Evolutionary conservation across 768 basidiomycete genomes (phyloP).

Genomic region (Boletus reticulatus): DNA sequence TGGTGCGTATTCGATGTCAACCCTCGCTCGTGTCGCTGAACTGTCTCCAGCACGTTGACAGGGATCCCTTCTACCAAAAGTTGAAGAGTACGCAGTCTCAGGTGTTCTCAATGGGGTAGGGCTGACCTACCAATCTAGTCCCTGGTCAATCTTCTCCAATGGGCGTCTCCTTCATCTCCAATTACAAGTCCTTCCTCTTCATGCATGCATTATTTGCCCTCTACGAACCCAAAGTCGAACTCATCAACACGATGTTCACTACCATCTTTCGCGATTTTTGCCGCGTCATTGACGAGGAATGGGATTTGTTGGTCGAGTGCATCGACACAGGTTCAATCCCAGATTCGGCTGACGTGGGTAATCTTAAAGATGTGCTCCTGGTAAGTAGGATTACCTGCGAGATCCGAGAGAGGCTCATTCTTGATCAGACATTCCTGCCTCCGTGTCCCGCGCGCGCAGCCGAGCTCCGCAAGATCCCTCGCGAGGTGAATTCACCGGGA

Average conservation of each 20-base stretch:
- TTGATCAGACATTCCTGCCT: slow-evolving; percentile 15
- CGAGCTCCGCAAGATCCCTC: slow-evolving; percentile 13
- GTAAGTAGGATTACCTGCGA: not conserved
- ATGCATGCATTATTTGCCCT: slow-evolving; percentile 23
- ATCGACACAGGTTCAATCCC: slow-evolving; percentile 17
- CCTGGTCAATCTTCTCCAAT: slow-evolving; percentile 15
- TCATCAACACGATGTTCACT: slow-evolving; percentile 23
- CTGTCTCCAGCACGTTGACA: slow-evolving; percentile 11
- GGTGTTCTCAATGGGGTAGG: too few relatives aligned
- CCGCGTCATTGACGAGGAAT: slow-evolving; percentile 18
- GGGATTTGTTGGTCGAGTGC: slow-evolving; percentile 18
- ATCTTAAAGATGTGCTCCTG: slow-evolving; percentile 13
- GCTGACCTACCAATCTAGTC: slow-evolving; percentile 4
- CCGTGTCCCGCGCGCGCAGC: slow-evolving; percentile 15
- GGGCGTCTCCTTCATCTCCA: slow-evolving; percentile 15
- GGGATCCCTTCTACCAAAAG: slow-evolving; percentile 5
- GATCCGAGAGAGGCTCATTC: not conserved
- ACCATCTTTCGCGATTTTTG: slow-evolving; percentile 23
- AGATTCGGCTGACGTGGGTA: slow-evolving; percentile 8
- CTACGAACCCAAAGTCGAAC: slow-evolving; percentile 18
- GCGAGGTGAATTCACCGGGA: slow-evolving; percentile 1
- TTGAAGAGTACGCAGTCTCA: slow-evolving; percentile 1
- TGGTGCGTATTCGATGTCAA: slow-evolving; percentile 1
- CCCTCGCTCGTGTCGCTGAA: not conserved
- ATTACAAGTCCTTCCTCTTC: slow-evolving; percentile 23